Evolutionary conservation across 805 yeast species (phyloP), one percentile per base, ranked within the genome.

Genomic region (Starmerella bacillaris): DNA sequence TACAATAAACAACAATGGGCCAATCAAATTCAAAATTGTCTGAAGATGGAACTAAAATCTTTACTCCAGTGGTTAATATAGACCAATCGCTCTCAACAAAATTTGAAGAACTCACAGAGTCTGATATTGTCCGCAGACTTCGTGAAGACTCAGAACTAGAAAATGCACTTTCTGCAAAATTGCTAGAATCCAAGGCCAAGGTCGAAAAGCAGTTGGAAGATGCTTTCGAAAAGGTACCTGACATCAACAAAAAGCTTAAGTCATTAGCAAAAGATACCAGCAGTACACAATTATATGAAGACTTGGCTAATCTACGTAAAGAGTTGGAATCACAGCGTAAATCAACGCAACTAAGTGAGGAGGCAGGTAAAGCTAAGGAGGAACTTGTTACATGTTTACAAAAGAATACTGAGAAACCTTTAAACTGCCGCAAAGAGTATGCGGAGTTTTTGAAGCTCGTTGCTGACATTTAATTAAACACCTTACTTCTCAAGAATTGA

Each of bases 41-140:
- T 29, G 12, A 22, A 9, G 29, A 18, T 5, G 37, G 40, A 32
- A 39, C 44, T 38, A 44, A 47, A 47, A 55, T 53, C 29, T 54
- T 53, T 15, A 40, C 53, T 20, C 57, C 60, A 8, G 43, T 44
- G 32, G 47, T 56, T 14, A 50, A 47, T 37, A 51, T 57, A 30
- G 53, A 57, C 18, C 45, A 45, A 24, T 42, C 45, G 14, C 46
- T 58, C 30, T 42, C 53, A 21, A 44, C 38, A 29, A 51, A 51
- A 27, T 51, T 58, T 26, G 58, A 54, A 33, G 41, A 53, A 27
- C 30, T 46, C 18, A 42, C 55, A 18, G 52, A 53, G 47, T 50
- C 61, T 27, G 60, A 58, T 40, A 52, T 50, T 39, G 51, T 59
- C 16, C 57, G 62, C 28, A 35, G 46, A 17, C 58, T 56, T 31